Evolutionary conservation across 2,329 filamentous ascomycete species (phyloP).

Genomic region (Orbilia blumenaviensis): DNA sequence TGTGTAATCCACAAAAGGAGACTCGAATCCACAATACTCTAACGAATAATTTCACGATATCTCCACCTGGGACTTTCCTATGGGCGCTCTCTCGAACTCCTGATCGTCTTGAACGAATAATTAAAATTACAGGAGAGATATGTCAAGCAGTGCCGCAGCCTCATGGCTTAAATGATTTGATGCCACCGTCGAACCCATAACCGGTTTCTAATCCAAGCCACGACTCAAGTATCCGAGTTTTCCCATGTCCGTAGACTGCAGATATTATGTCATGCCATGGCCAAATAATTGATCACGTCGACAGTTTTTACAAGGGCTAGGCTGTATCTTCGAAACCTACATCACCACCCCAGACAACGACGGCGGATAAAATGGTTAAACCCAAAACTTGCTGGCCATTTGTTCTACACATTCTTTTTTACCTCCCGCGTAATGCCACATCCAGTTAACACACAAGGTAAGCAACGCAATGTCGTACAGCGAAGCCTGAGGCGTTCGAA

Average conservation of each 20-base stretch:
- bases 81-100: not conserved
- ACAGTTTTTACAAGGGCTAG: not conserved
- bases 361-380: constrained; percentile 37
- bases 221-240: not conserved
- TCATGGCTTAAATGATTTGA: not conserved
- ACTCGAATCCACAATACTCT: not conserved
- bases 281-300: not conserved
- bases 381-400: constrained; percentile 12
- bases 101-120: not conserved
- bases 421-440: not conserved
- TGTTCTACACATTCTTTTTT: not conserved
- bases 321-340: constrained; percentile 29
- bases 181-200: not conserved
- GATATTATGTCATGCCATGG: constrained; percentile 4
- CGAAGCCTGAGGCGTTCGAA: constrained; percentile 10
- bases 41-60: not conserved
- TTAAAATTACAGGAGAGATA: constrained; percentile 1
- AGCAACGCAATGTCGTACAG: constrained; percentile 11
- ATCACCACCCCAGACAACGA: not conserved
- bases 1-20: not conserved
- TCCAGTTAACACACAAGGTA: not conserved
- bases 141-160: not conserved
- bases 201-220: not conserved
- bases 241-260: not conserved
- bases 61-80: not conserved